Conservation (phyloP, 495 filamentous ascomycete species). For the Entonaema liquescens region DNA sequence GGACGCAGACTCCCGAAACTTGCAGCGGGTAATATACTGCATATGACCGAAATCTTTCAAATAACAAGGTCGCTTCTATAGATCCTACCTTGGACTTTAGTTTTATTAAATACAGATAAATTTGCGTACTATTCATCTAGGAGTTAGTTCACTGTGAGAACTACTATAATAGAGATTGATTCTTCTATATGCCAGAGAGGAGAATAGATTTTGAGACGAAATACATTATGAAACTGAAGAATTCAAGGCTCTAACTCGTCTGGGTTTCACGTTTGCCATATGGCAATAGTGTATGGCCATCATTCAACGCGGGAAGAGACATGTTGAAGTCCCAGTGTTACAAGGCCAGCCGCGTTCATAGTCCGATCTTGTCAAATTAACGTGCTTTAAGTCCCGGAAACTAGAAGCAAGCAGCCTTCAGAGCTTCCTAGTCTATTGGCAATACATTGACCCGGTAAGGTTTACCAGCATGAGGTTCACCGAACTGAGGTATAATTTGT, state of each 20-base stretch:
- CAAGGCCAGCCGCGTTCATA: background rate
- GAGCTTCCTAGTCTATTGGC: background rate
- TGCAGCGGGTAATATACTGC: slow-evolving; percentile 21
- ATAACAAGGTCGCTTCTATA: background rate
- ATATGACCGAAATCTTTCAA: background rate
- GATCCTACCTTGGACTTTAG: background rate
- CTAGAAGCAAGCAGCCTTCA: background rate
- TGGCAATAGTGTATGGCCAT: background rate
- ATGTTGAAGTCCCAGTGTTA: background rate
- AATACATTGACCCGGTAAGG: background rate
- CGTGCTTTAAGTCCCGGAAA: background rate
- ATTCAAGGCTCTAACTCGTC: background rate
- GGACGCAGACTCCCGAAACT: slow-evolving; percentile 7
- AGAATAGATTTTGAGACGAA: background rate
- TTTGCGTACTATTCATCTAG: background rate
- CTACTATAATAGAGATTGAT: background rate
- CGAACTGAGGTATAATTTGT: background rate
- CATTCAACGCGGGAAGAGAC: background rate
- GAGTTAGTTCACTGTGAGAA: background rate
- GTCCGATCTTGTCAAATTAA: background rate
- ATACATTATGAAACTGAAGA: background rate
- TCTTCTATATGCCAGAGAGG: background rate
- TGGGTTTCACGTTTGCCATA: background rate
- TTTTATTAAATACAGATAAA: background rate
- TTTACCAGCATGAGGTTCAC: background rate